Evolutionary conservation across 192 early-diverging fungal species (phyloP).

Genomic region (Podila verticillata): DNA sequence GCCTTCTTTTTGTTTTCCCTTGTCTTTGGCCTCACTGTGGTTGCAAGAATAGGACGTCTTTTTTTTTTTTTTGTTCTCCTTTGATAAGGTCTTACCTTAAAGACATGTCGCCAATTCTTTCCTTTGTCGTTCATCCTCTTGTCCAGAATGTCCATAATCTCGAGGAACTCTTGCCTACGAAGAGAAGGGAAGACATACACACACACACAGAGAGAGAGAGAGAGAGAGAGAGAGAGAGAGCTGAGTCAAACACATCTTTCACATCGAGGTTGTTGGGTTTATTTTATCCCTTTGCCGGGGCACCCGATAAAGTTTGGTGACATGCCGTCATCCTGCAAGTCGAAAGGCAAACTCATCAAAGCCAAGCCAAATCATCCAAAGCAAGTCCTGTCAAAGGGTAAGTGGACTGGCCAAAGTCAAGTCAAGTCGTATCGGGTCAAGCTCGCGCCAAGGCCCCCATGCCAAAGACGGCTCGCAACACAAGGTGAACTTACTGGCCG

Average conservation of each 20-base stretch:
- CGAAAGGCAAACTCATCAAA: too few relatives aligned
- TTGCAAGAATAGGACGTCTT: neutral
- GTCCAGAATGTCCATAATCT: conserved; percentile 98
- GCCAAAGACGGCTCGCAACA: neutral
- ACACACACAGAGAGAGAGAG: neutral
- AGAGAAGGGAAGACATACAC: neutral
- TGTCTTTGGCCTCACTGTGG: too few relatives aligned
- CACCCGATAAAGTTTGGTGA: too few relatives aligned
- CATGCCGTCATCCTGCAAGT: too few relatives aligned
- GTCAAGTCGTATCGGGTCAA: too few relatives aligned
- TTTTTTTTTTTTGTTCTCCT: neutral
- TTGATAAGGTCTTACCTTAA: conserved; percentile 74
- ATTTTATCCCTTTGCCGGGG: too few relatives aligned
- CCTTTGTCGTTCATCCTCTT: conserved; percentile 96
- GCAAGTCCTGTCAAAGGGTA: too few relatives aligned
- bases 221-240: neutral
- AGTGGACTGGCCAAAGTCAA: too few relatives aligned
- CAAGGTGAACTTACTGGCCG: conserved; percentile 75
- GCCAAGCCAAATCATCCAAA: too few relatives aligned
- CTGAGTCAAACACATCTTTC: conserved; percentile 4
- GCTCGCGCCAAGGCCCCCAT: neutral
- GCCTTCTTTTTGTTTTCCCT: too few relatives aligned
- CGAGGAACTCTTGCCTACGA: conserved; percentile 84
- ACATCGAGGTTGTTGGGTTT: neutral
- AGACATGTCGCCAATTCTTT: conserved; percentile 98